A percentile compares a stretch with the other conserved stretches of the same genome.
phyloP scores from a whole-genome alignment of 2,329 filamentous ascomycete genomes.

The Fusarium virguliforme region DNA sequence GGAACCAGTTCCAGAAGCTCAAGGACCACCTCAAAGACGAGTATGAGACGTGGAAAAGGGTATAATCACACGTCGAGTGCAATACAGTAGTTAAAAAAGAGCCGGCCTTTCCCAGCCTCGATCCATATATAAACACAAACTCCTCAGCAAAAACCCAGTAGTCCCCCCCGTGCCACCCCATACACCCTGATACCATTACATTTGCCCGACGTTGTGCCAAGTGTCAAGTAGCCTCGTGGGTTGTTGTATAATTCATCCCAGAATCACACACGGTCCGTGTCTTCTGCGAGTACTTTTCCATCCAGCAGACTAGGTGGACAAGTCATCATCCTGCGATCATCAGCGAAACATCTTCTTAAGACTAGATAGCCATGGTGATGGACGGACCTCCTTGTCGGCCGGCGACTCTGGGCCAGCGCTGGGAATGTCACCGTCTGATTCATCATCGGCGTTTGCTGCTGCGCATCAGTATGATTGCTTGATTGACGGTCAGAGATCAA shows the following conservation, averaged over 20 bases:
- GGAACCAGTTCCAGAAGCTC: slow-evolving; percentile 79
- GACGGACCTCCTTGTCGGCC: slow-evolving; percentile 52
- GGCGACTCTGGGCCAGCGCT: slow-evolving; percentile 26
- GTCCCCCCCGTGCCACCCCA: slow-evolving; percentile 25
- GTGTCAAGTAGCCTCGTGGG: slow-evolving; percentile 12
- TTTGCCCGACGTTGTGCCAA: slow-evolving; percentile 13
- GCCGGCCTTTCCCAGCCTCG: slow-evolving; percentile 34
- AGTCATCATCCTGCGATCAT: slow-evolving; percentile 47
- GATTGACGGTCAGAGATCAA: background rate
- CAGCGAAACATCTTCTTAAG: slow-evolving; percentile 50
- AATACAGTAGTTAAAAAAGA: slow-evolving; percentile 25
- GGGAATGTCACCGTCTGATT: slow-evolving; percentile 34
- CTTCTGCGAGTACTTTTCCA: background rate
- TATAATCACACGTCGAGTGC: slow-evolving; percentile 59
- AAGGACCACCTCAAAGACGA: slow-evolving; percentile 84
- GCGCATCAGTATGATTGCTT: slow-evolving; percentile 21
- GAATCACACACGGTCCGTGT: background rate
- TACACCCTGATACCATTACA: slow-evolving; percentile 9
- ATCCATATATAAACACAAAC: slow-evolving; percentile 36
- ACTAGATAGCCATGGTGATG: slow-evolving; percentile 43
- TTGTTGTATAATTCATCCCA: slow-evolving; percentile 14
- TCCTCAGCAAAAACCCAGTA: slow-evolving; percentile 26
- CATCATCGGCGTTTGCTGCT: slow-evolving; percentile 41
- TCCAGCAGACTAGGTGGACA: slow-evolving; percentile 30
- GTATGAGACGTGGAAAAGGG: slow-evolving; percentile 81